These are phyloP conservation scores for Amanita rimosa DNA, from an alignment of 768 basidiomycete species.

Conservation along the genomic window DNA sequence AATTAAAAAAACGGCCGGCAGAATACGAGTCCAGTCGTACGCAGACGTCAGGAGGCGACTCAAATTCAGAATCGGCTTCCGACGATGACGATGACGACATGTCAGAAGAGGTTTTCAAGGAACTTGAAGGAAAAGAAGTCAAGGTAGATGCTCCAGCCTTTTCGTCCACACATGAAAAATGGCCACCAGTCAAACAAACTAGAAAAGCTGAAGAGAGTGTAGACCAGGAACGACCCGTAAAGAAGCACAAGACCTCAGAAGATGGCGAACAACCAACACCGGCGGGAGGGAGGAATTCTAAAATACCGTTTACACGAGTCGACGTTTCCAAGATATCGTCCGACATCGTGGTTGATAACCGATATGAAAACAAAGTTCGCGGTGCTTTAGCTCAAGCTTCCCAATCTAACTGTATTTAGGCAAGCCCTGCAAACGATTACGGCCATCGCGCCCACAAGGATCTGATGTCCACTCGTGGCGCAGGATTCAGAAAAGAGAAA, in stretches of 20 bases:
- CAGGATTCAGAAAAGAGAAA: conserved; percentile 97
- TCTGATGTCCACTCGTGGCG: conserved; percentile 86
- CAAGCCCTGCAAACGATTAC: conserved; percentile 68
- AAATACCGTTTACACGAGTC: conserved; percentile 73
- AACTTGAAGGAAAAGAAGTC: background rate
- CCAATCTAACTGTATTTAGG: conserved; percentile 22
- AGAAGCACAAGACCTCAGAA: conserved; percentile 51
- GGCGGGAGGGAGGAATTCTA: conserved; percentile 24
- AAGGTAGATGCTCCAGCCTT: background rate
- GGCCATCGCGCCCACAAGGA: conserved; percentile 79
- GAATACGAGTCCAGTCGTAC: conserved; percentile 29
- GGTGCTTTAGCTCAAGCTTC: background rate
- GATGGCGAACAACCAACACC: conserved; percentile 23
- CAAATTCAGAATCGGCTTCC: conserved; percentile 18
- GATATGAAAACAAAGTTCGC: conserved; percentile 70
- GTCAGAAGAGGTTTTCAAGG: no score
- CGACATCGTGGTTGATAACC: conserved; percentile 46
- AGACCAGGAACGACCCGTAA: conserved; percentile 25
- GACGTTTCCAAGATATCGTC: conserved; percentile 46
- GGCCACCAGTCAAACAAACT: conserved; percentile 3
- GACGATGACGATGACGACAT: conserved; percentile 6
- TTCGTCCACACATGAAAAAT: background rate
- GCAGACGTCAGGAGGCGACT: conserved; percentile 21
- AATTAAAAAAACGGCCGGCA: conserved; percentile 5
- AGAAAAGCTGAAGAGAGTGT: conserved; percentile 5